phyloP scores from a whole-genome alignment of 352 stramenopile genomes.

The Globisporangium yorkense region DNA sequence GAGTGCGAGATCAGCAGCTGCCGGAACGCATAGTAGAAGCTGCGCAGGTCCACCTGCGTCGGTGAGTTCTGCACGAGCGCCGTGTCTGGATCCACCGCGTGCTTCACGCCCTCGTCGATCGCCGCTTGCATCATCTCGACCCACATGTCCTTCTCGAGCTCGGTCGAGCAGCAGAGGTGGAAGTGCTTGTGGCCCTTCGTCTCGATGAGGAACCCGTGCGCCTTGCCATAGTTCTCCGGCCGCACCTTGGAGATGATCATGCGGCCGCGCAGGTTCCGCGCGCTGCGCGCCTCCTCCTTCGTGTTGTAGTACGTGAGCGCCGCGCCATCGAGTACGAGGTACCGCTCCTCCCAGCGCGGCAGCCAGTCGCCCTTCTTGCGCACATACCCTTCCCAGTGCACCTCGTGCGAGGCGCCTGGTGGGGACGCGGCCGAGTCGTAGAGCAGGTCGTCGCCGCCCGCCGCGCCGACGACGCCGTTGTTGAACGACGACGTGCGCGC shows the following conservation, averaged over 20 bases:
- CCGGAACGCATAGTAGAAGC: slow-evolving; percentile 85
- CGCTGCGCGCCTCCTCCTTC: slow-evolving; percentile 80
- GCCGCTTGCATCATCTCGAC: slow-evolving; percentile 89
- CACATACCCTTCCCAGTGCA: slow-evolving; percentile 87
- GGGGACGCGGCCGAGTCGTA: slow-evolving; percentile 26
- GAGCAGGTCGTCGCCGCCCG: slow-evolving; percentile 17
- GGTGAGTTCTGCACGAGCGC: slow-evolving; percentile 41
- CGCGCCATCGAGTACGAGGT: slow-evolving; percentile 80
- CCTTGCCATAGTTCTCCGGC: slow-evolving; percentile 85
- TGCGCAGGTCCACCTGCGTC: slow-evolving; percentile 78
- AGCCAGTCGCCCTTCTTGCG: slow-evolving; percentile 88
- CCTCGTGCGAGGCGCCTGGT: slow-evolving; percentile 50
- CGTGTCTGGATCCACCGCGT: slow-evolving; percentile 22
- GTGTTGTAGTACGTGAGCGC: slow-evolving; percentile 86
- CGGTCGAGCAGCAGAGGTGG: slow-evolving; percentile 80
- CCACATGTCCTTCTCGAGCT: slow-evolving; percentile 90
- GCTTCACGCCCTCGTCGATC: slow-evolving; percentile 64
- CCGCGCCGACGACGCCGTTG: neutral
- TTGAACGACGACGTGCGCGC: slow-evolving; percentile 15
- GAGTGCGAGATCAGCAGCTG: slow-evolving; percentile 86
- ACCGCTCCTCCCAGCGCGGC: slow-evolving; percentile 86
- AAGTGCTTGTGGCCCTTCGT: slow-evolving; percentile 87
- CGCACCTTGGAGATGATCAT: slow-evolving; percentile 81
- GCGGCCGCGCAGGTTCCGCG: slow-evolving; percentile 68
- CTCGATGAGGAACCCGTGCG: slow-evolving; percentile 83